phyloP scores from a whole-genome alignment of 1,139 yeast genomes.

The Saccharomyces hybrid region DNA sequence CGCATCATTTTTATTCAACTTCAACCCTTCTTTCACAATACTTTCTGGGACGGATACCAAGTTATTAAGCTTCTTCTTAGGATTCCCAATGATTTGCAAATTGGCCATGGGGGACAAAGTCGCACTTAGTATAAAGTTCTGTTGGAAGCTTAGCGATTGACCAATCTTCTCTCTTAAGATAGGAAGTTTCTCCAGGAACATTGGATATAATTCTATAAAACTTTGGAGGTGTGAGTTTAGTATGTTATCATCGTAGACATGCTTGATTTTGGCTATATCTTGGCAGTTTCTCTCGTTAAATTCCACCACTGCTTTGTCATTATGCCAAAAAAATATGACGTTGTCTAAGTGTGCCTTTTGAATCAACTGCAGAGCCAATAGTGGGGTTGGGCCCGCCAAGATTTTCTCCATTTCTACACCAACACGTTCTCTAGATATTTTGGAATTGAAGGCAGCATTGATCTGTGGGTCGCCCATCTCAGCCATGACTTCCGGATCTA shows the following conservation, averaged over 20 bases:
- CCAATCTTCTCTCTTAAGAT: slow-evolving; percentile 6
- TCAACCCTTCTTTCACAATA: slow-evolving; percentile 62
- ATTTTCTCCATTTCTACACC: slow-evolving; percentile 84
- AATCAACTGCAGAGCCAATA: slow-evolving; percentile 55
- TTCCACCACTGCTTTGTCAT: slow-evolving; percentile 17
- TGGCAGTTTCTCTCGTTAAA: slow-evolving; percentile 15
- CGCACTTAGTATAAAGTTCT: slow-evolving; percentile 18
- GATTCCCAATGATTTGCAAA: slow-evolving; percentile 19
- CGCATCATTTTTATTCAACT: slow-evolving; percentile 53
- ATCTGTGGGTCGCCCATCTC: slow-evolving; percentile 63
- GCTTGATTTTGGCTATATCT: slow-evolving; percentile 10
- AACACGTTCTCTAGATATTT: slow-evolving; percentile 87
- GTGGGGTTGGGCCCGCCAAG: slow-evolving; percentile 51
- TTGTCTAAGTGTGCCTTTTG: slow-evolving; percentile 47
- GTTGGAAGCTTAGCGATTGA: slow-evolving; percentile 11
- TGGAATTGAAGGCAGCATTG: slow-evolving; percentile 50
- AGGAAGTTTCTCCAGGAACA: slow-evolving; percentile 9
- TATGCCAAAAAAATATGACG: slow-evolving; percentile 43
- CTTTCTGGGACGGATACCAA: slow-evolving; percentile 25
- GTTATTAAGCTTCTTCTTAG: slow-evolving; percentile 24
- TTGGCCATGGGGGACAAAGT: slow-evolving; percentile 22
- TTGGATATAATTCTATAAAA: slow-evolving; percentile 10
- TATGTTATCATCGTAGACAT: slow-evolving; percentile 9
- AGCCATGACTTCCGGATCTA: slow-evolving; percentile 50
- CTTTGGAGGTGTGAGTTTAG: slow-evolving; percentile 17